Evolutionary conservation across 345 rosid species (phyloP).

Genomic region (Gynandropsis gynandra): DNA sequence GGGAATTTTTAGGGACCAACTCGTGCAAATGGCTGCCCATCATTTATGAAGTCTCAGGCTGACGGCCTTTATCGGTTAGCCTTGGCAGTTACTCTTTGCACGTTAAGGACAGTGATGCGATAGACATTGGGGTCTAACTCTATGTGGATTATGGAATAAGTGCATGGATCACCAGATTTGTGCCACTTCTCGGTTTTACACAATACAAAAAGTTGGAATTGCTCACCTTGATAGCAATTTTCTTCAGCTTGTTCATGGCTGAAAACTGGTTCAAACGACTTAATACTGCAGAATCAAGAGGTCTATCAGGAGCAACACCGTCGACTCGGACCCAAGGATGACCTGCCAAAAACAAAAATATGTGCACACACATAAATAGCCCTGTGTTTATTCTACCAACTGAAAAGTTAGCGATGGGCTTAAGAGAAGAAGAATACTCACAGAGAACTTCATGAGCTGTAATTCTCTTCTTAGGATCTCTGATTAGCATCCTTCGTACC

Average conservation of each 20-base stretch:
- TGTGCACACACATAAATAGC: not conserved
- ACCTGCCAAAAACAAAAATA: slow-evolving; percentile 38
- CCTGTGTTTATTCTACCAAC: not conserved
- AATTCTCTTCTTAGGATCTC: slow-evolving; percentile 74
- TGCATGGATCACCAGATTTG: not conserved
- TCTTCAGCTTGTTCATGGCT: slow-evolving; percentile 94
- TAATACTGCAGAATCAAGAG: slow-evolving; percentile 88
- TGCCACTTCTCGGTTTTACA: not conserved
- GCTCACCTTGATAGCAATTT: slow-evolving; percentile 81
- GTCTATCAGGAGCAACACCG: slow-evolving; percentile 87
- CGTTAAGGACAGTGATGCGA: no score
- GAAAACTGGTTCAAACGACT: slow-evolving; percentile 86
- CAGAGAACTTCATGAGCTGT: slow-evolving; percentile 89
- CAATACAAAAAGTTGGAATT: not conserved
- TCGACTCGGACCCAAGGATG: slow-evolving; percentile 93
- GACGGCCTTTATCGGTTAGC: no score
- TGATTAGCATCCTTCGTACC: slow-evolving; percentile 72
- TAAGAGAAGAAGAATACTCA: slow-evolving; percentile 32
- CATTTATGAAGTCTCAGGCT: no score
- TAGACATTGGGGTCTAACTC: not conserved
- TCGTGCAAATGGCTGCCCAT: not conserved
- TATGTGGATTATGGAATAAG: not conserved
- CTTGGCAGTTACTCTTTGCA: no score
- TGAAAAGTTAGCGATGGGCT: not conserved
- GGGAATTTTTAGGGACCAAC: not conserved